Evolutionary conservation across 495 filamentous ascomycete genomes (phyloP), one percentile per base, ranked within the genome.

Genomic region (Daldinia concentrica): DNA sequence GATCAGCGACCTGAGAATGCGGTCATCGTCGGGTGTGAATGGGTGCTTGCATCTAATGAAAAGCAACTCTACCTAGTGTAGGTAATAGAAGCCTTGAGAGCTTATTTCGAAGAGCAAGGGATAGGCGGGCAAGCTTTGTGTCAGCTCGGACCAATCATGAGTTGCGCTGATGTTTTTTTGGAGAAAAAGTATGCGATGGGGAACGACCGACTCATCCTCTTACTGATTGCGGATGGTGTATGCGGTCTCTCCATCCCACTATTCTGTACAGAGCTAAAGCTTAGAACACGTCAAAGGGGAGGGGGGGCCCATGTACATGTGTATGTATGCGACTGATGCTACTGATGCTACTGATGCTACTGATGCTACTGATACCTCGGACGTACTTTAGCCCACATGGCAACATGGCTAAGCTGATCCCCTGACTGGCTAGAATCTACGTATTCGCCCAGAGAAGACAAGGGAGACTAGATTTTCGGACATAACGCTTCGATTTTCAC

Each of bases 221-320:
- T 73, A 63, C 71, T 73, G 34, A 17, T 73, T 73, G 66, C 17
- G 71, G 71, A 73, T 73, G 61, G 61, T 69, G 29, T 69, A 73
- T 66, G 71, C 71, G 71, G 66, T 8, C 57, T 50, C 43, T 19
- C 19, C 62, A 50, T 45, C 29, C 58, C 52, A 22, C 65, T 62
- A 69, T 66, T 19, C 65, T 69, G 26, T 66, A 66, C 39, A 32
- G 29, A 73, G 57, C 56, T 66, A 69, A 57, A 60, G 64, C 55
- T 58, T 22, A 37, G 71, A 55, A 62, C 70, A 73, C 70, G 70
- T 73, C 65, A 65, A 73, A 68, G 37, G 58, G 41, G 36, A 30
- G 56, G 56, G 17, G 56, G 56, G 17, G 27, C 17, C 34, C 41
- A 45, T n/a, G 41, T 19, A 26, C 26, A 1, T 51, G 19, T 24